Conservation (phyloP, 257 asterid genomes). For the Leptodermis oblonga region DNA sequence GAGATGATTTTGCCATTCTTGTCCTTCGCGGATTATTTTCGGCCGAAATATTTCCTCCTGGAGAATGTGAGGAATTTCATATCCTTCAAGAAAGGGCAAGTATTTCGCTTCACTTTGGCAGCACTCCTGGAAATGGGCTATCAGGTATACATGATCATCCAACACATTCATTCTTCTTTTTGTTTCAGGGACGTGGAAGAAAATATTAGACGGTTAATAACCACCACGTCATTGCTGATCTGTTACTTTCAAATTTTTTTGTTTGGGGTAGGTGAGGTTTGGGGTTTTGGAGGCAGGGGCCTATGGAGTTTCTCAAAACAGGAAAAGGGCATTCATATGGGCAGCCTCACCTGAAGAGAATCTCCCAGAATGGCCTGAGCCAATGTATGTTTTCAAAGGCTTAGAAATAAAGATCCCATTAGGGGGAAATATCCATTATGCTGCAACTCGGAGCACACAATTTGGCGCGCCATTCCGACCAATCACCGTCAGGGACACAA, state of each 20-base stretch:
- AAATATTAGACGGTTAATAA: too few relatives aligned
- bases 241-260: neutral
- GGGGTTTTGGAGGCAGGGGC: constrained; percentile 29
- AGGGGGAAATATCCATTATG: constrained; percentile 12
- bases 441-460: constrained; percentile 20
- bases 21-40: constrained; percentile 19
- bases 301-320: constrained; percentile 19
- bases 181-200: too few relatives aligned
- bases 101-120: constrained; percentile 22
- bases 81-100: constrained; percentile 14
- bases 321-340: constrained; percentile 30
- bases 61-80: constrained; percentile 26
- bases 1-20: constrained; percentile 20
- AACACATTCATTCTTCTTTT: neutral
- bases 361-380: constrained; percentile 31
- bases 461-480: constrained; percentile 23
- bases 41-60: constrained; percentile 23
- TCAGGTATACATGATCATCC: constrained; percentile 17
- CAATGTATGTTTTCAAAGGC: constrained; percentile 22
- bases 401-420: constrained; percentile 15
- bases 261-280: constrained; percentile 19
- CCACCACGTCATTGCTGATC: neutral
- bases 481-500: constrained; percentile 23
- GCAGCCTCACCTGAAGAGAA: constrained; percentile 27
- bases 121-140: constrained; percentile 26